Base-by-base conservation (phyloP, 139 green algal species). In the Volvox africanus region DNA sequence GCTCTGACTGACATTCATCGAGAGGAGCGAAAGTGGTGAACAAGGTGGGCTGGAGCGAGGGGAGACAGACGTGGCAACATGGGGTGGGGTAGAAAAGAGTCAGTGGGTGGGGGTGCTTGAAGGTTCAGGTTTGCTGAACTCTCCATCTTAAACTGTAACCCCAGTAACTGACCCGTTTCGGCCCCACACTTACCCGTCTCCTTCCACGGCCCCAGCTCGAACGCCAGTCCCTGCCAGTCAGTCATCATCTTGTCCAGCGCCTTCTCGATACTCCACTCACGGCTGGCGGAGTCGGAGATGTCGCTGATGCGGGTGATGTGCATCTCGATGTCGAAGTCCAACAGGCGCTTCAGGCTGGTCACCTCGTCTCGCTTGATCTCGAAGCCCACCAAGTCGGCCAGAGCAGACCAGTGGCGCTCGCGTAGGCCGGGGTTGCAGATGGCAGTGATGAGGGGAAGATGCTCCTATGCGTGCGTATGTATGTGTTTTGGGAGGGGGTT, bases 401-500 rank as follows among this genome's bases (percentile, higher is more conserved):
- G 93, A 12, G 91, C 86, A 37, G 81, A 55, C 96, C 96, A 98
- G 93, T 98, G 96, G 21, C 96, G 93, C 75, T 97, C 94, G 28
- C 95, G 93, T 80, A 98, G 93, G 17, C 95, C 96, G 3, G 89
- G 91, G 93, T 97, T 97, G 94, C 96, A 97, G 82, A 98, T 95
- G 65, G 95, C 93, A 32, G 87, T 93, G 61, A 97, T 95, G 50
- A 97, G 95, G 18, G 96, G 94, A 20, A 97, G 73, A 78, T 95
- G 68, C 86, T 96, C 92, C 86, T 95, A 86, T 30, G 71, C 44
- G 44, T 55, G 44, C 44, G 44, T 55, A 55, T 55, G 44, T 55
- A 9, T 55, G 44, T 55, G 44, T 55, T 5, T 55, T 55, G 44
- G 44, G 44, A 55, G 44, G 44, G 44, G 44, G 44, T 55, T 55